Conservation (phyloP, 2,329 filamentous ascomycete genomes). For the Esteya vermicola region DNA sequence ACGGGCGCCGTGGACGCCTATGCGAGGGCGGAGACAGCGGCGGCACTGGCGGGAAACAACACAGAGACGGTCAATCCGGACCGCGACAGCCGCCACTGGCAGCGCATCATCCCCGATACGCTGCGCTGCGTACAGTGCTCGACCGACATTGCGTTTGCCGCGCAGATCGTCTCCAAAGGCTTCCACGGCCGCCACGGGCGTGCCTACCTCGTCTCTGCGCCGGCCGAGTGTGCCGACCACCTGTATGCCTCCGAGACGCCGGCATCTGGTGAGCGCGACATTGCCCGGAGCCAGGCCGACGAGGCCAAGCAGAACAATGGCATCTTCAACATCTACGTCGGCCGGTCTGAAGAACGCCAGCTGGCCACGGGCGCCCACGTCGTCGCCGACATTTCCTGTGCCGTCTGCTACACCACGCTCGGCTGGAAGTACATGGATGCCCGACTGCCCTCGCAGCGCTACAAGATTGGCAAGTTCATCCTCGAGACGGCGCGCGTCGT, state of each 20-base stretch:
- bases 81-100: too few relatives aligned
- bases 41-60: too few relatives aligned
- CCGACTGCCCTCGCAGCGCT: constrained; percentile 41
- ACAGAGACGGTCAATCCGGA: too few relatives aligned
- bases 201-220: constrained; percentile 41
- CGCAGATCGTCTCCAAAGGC: constrained; percentile 50
- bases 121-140: constrained; percentile 45
- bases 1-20: too few relatives aligned
- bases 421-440: constrained; percentile 59
- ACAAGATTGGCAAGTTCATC: constrained; percentile 58
- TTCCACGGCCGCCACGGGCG: constrained; percentile 53
- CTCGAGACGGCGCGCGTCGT: constrained; percentile 46
- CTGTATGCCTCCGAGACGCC: constrained; percentile 6
- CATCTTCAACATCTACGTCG: constrained; percentile 41
- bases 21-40: too few relatives aligned
- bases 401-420: constrained; percentile 38
- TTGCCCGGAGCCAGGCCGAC: constrained; percentile 14
- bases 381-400: constrained; percentile 49
- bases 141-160: constrained; percentile 43
- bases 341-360: constrained; percentile 38
- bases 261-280: constrained; percentile 4
- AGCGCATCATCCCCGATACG: constrained; percentile 34
- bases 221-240: constrained; percentile 5
- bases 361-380: constrained; percentile 49
- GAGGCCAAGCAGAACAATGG: constrained; percentile 1